Base-by-base conservation (phyloP, 177 flowering plant genomes). In the Telopea speciosissima region DNA sequence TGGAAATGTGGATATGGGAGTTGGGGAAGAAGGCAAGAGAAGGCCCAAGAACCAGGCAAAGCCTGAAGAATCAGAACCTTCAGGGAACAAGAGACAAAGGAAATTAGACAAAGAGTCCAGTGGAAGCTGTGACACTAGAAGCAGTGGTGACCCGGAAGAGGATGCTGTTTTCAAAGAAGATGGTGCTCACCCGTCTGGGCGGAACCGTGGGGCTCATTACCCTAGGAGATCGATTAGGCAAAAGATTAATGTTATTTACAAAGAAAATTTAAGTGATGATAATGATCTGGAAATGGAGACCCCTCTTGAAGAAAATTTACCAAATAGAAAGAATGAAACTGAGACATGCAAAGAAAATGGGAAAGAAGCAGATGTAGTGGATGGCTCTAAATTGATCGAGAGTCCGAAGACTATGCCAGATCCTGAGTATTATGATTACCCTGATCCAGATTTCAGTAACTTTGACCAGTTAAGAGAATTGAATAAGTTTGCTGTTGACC, bases 391-490 rank as follows among this genome's bases (percentile, higher is more conserved):
- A 36, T 52, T 69, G 40, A n/a, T 69, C 49, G 73, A 70, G 56
- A 68, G 68, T 24, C 33, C 70, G 16, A 58, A 70, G 62, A 54
- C 5, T 0, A 26, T 67, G 24, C 19, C 45, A 58, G 81, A 74
- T 11, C 72, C 79, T n/a, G 75, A 73, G 36, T 17, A 25, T 1
- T 73, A 25, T 74, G 70, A 59, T 0, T 84, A 63, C 71, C 81
- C 86, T 26, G 97, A 86, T 77, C 82, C 97, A 42, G 92, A 91
- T 6, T 91, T 91, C 67, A 70, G 70, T 69, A 82, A 85, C 68
- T 93, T 93, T 67, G 95, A 89, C 36, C 74, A 77, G 65, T 67
- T 59, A n/a, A 81, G 86, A 75, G 64, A 67, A 49, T 78, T 76
- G 63, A 76, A 68, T 0, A 70, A 80, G 67, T 89, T 91, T 79